Conservation (phyloP, 140 eudicot genomes). For the Cichorium intybus region DNA sequence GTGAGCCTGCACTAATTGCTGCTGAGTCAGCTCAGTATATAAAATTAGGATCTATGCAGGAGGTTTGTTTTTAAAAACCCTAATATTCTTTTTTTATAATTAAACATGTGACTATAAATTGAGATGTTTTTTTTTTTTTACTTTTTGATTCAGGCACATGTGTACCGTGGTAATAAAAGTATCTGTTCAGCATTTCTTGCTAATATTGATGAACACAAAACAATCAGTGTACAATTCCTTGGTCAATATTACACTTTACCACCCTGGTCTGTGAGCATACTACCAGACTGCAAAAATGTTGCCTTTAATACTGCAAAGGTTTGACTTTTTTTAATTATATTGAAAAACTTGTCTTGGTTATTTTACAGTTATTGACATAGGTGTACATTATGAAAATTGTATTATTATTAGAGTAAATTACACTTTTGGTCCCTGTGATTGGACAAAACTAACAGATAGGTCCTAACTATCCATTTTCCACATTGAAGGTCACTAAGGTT, state of each 20-base stretch:
- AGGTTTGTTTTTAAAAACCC: conserved; percentile 79
- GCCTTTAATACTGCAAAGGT: conserved; percentile 94
- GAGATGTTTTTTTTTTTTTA: conserved; percentile 8
- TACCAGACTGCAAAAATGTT: conserved; percentile 83
- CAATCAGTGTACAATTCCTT: conserved; percentile 51
- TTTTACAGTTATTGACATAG: neutral
- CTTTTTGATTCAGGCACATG: conserved; percentile 66
- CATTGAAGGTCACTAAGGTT: too few species aligned
- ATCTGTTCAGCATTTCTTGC: conserved; percentile 93
- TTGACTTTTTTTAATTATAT: conserved; percentile 1
- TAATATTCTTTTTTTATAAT: too few species aligned
- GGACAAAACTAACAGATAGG: too few species aligned
- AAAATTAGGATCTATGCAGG: conserved; percentile 79
- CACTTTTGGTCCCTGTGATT: too few species aligned
- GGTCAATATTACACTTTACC: conserved; percentile 75
- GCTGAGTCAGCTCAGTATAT: conserved; percentile 81
- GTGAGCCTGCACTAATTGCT: conserved; percentile 94
- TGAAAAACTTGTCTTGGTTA: neutral
- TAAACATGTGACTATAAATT: neutral
- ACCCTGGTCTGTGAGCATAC: conserved; percentile 97
- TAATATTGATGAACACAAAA: conserved; percentile 75
- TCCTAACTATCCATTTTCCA: too few species aligned
- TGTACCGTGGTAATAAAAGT: conserved; percentile 56
- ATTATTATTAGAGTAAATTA: too few species aligned
- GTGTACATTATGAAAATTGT: too few species aligned